Evolutionary conservation across 768 basidiomycete genomes (phyloP).

Genomic region (Xerocomellus intermedius): DNA sequence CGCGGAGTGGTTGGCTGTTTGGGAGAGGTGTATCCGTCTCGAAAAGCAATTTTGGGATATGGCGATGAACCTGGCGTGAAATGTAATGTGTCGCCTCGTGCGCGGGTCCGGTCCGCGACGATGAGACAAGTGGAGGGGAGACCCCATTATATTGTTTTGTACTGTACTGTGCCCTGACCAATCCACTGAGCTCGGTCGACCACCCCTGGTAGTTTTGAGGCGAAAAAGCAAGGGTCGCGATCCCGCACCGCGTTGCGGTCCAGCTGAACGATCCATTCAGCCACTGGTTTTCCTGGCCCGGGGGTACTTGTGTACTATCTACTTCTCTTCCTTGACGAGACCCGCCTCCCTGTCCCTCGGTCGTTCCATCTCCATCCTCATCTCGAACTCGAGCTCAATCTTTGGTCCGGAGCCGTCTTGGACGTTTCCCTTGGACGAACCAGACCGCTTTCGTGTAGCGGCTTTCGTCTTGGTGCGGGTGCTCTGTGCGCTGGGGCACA

Average conservation of each 20-base stretch:
- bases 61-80: too few species aligned
- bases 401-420: conserved; percentile 31
- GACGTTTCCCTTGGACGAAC: neutral
- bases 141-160: too few species aligned
- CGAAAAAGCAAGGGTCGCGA: too few species aligned
- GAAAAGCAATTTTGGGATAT: too few species aligned
- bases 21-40: conserved; percentile 49
- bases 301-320: neutral
- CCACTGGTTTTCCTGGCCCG: neutral
- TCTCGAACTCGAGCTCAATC: conserved; percentile 32
- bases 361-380: conserved; percentile 25
- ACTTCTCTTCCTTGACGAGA: neutral
- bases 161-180: too few species aligned
- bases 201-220: too few species aligned
- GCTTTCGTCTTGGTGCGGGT: conserved; percentile 22
- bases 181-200: too few species aligned
- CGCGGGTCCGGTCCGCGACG: too few species aligned
- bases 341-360: neutral
- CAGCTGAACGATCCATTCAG: neutral
- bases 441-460: conserved; percentile 13
- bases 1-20: conserved; percentile 66
- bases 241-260: too few species aligned
- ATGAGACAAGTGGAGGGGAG: too few species aligned
- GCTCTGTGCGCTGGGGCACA: conserved; percentile 66
- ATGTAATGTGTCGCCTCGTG: too few species aligned